These are phyloP conservation scores for Fusarium sulawesiense DNA, from an alignment of 2,329 filamentous ascomycete genomes.

Conservation along the genomic window DNA sequence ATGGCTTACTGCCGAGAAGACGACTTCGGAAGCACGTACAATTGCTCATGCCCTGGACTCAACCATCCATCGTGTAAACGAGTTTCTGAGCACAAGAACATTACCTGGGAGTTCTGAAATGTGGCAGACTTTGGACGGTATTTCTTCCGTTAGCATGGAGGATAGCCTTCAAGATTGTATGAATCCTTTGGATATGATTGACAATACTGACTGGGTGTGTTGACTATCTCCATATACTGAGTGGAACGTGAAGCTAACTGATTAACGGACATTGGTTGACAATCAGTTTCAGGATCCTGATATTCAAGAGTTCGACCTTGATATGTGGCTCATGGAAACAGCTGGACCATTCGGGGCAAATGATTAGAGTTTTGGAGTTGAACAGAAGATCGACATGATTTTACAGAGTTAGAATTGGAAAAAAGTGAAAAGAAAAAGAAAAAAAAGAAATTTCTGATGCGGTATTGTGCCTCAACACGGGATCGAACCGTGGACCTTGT, in stretches of 20 bases:
- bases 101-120: accelerated
- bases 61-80: constrained; percentile 29
- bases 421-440: background rate
- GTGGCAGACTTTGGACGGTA: background rate
- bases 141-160: accelerated
- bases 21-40: constrained; percentile 33
- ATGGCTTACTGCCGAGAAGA: constrained; percentile 24
- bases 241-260: background rate
- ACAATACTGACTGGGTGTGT: constrained; percentile 41
- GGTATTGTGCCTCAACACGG: constrained; percentile 1
- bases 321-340: constrained; percentile 28
- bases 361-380: too few relatives aligned
- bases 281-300: constrained; percentile 21
- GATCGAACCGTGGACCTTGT: constrained; percentile 32
- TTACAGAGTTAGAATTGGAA: accelerated
- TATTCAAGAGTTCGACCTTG: constrained; percentile 18
- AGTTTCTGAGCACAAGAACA: background rate
- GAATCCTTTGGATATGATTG: constrained; percentile 17
- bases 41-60: constrained; percentile 36
- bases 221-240: too few relatives aligned
- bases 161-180: background rate
- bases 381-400: background rate
- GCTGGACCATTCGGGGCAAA: background rate
- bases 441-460: too few relatives aligned
- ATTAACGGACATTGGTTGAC: constrained; percentile 10